Evolutionary conservation across 768 basidiomycete species (phyloP).

Genomic region (Asterophora lycoperdoides): DNA sequence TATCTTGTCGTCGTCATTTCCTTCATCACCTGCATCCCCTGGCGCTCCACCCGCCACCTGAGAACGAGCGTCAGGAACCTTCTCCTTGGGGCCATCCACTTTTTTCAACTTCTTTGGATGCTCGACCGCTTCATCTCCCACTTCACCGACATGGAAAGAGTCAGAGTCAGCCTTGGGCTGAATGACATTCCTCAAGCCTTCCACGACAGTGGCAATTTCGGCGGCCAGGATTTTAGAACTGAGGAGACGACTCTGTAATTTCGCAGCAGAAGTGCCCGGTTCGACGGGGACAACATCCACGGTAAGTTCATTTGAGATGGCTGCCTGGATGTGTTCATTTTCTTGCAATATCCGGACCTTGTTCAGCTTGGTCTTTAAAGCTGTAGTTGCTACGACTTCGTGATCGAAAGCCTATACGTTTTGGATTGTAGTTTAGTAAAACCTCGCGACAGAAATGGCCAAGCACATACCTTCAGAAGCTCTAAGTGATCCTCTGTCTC

Average conservation of each 20-base stretch:
- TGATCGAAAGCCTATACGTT: slow-evolving; percentile 48
- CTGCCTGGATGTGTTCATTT: slow-evolving; percentile 42
- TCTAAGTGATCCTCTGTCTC: slow-evolving; percentile 60
- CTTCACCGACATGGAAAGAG: slow-evolving; percentile 6
- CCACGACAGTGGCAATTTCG: slow-evolving; percentile 49
- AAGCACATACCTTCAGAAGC: slow-evolving; percentile 55
- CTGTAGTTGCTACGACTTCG: slow-evolving; percentile 56
- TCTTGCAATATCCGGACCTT: slow-evolving; percentile 62
- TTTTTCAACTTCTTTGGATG: slow-evolving; percentile 25
- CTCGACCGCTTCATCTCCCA: slow-evolving; percentile 9
- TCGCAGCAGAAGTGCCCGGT: slow-evolving; percentile 44
- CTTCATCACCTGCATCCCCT: slow-evolving; percentile 13
- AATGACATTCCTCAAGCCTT: slow-evolving; percentile 42
- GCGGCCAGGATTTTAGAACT: slow-evolving; percentile 74
- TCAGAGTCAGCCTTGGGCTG: slow-evolving; percentile 20
- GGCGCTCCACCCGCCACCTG: slow-evolving; percentile 14
- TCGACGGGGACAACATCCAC: slow-evolving; percentile 30
- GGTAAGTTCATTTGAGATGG: slow-evolving; percentile 42
- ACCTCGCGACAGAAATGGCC: neutral
- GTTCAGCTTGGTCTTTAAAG: slow-evolving; percentile 66
- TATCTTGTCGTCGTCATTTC: slow-evolving; percentile 16
- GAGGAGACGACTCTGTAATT: slow-evolving; percentile 67
- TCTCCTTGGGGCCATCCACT: slow-evolving; percentile 14
- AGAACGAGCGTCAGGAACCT: neutral
- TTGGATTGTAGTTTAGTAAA: slow-evolving; percentile 4